Evolutionary conservation across 2,329 filamentous ascomycete species (phyloP), one percentile per base, ranked within the genome.

Genomic region (Cucurbitaria berberidis): DNA sequence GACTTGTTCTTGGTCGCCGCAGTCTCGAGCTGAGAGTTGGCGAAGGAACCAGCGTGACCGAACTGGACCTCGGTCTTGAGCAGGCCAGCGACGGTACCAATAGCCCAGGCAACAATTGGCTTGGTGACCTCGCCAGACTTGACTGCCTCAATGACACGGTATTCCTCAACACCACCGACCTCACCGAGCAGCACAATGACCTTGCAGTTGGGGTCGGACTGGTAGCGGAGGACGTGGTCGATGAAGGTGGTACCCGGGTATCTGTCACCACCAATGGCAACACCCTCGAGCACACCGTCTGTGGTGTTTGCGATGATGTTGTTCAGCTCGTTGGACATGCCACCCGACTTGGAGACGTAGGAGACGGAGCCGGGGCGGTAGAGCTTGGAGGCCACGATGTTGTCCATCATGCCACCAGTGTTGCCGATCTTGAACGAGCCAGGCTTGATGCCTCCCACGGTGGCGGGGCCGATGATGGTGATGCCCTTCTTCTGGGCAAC

Each of bases 321-420:
- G 89, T 99, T 99, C 74, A 99, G 83, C 84, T 99, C 95, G 86
- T 99, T 99, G 80, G 95, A 98, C 95, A 99, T 99, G 82, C 95
- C 95, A 76, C 95, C 95, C 54, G 95, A 99, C 86, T 99, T 99
- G 85, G 93, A 98, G 80, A 99, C 95, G 80, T 99, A 99, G 71
- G 91, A 95, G 66, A 99, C 93, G 69, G 95, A 98, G 71, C 95
- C 95, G 82, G 95, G 95, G 81, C 95, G 93, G 88, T 99, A 99
- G 58, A 99, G 91, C 88, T 99, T 99, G 78, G 95, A 98, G 69
- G 95, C 92, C 63, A 99, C 95, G 73, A 99, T 99, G 87, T 99
- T 99, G 86, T 99, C 95, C 95, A 99, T 99, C 95, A 99, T 99
- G 80, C 95, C 95, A 86, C 95, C 95, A 72, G 95, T 99, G 86